Conservation (phyloP, 1,284 basidiomycete species). For the Meripilus lineatus region DNA sequence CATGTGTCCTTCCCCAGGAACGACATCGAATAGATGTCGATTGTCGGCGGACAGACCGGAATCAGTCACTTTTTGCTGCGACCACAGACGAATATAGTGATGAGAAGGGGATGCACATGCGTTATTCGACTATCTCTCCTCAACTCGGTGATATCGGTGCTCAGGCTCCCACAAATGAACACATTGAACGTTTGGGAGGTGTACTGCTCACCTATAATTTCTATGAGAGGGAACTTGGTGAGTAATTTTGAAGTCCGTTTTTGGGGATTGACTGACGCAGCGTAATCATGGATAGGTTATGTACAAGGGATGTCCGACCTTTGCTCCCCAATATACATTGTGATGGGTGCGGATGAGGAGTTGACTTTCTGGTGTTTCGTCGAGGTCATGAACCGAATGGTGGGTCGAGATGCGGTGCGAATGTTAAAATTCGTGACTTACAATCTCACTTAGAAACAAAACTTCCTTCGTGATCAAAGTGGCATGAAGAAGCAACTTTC, state of each 20-base stretch:
- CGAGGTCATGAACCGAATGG: slow-evolving; percentile 93
- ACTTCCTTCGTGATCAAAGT: slow-evolving; percentile 94
- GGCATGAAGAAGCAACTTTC: slow-evolving; percentile 95
- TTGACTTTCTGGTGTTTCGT: slow-evolving; percentile 96
- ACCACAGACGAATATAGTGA: slow-evolving; percentile 37
- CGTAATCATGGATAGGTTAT: slow-evolving; percentile 53
- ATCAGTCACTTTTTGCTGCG: slow-evolving; percentile 75
- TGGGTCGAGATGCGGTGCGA: slow-evolving; percentile 28
- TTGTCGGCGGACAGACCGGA: slow-evolving; percentile 94
- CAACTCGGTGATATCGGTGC: slow-evolving; percentile 69
- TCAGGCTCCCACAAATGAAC: slow-evolving; percentile 81
- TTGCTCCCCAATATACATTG: slow-evolving; percentile 89
- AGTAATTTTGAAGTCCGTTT: too few species aligned
- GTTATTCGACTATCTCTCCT: slow-evolving; percentile 68
- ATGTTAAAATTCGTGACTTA: not conserved
- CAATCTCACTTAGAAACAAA: slow-evolving; percentile 62
- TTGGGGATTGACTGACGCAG: slow-evolving; percentile 18
- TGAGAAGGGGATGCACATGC: slow-evolving; percentile 48
- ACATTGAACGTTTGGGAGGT: slow-evolving; percentile 73
- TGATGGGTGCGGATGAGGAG: slow-evolving; percentile 85
- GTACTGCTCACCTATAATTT: slow-evolving; percentile 93
- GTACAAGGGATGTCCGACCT: slow-evolving; percentile 98
- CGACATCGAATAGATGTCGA: slow-evolving; percentile 92
- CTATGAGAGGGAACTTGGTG: slow-evolving; percentile 84
- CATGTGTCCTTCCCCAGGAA: slow-evolving; percentile 40